Percentiles rank a stretch among this genome's conserved stretches.
phyloP scores from a whole-genome alignment of 1,139 yeast species.

The Lodderomyces elongisporus region DNA sequence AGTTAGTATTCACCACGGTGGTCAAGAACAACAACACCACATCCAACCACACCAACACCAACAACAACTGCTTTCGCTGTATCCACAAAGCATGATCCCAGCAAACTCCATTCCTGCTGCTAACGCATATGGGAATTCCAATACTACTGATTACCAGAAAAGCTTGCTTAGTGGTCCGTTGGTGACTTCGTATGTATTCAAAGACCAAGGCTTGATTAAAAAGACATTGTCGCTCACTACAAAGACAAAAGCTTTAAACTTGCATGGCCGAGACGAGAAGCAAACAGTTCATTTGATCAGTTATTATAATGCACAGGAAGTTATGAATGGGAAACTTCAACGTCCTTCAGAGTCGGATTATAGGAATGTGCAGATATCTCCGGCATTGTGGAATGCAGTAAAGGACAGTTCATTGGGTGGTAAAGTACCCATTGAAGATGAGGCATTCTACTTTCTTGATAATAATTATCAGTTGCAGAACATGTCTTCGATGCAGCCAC shows the following conservation, averaged over 20 bases:
- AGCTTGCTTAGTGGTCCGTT: constrained; percentile 46
- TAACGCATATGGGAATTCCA: constrained; percentile 9
- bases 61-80: background rate
- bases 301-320: constrained; percentile 74
- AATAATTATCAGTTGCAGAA: constrained; percentile 42
- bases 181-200: constrained; percentile 60
- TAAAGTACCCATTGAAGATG: constrained; percentile 48
- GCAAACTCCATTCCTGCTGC: constrained; percentile 12
- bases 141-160: constrained; percentile 8
- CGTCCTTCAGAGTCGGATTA: constrained; percentile 59
- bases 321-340: constrained; percentile 48
- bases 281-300: constrained; percentile 71
- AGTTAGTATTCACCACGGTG: constrained; percentile 4
- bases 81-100: constrained; percentile 3
- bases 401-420: constrained; percentile 60
- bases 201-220: constrained; percentile 73
- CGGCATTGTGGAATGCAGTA: constrained; percentile 56
- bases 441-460: constrained; percentile 48
- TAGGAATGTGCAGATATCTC: constrained; percentile 48
- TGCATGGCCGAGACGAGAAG: constrained; percentile 24
- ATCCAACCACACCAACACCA: constrained; percentile 1
- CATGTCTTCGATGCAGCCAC: constrained; percentile 28
- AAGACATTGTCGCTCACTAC: constrained; percentile 67
- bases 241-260: constrained; percentile 30
- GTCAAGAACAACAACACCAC: constrained; percentile 3